Evolutionary conservation across 108 stramenopile species (phyloP).

Genomic region (Schizochytrium sp.): DNA sequence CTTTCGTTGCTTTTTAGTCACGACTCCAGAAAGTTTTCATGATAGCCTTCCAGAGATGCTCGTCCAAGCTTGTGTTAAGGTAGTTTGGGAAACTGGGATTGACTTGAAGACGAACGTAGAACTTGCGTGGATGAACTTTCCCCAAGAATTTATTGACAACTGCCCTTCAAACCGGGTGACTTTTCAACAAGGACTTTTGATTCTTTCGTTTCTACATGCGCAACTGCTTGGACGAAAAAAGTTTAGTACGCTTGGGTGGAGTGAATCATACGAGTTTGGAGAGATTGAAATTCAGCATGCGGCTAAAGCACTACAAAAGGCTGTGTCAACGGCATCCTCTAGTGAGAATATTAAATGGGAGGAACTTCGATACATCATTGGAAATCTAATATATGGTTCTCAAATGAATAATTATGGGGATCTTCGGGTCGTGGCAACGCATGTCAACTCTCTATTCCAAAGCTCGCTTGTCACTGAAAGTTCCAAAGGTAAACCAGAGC

Average conservation of each 20-base stretch:
- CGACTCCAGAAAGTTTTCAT: slow-evolving; percentile 79
- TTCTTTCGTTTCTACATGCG: slow-evolving; percentile 87
- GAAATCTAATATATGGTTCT: slow-evolving; percentile 89
- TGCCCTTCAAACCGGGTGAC: slow-evolving; percentile 77
- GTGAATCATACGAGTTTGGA: slow-evolving; percentile 82
- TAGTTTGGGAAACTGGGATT: slow-evolving; percentile 84
- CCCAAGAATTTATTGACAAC: slow-evolving; percentile 70
- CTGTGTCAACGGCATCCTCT: slow-evolving; percentile 71
- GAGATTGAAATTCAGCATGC: slow-evolving; percentile 82
- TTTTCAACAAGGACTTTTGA: slow-evolving; percentile 84
- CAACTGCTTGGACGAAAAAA: slow-evolving; percentile 82
- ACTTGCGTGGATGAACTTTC: slow-evolving; percentile 83
- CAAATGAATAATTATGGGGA: slow-evolving; percentile 88
- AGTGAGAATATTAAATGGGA: slow-evolving; percentile 83
- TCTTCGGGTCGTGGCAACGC: slow-evolving; percentile 81
- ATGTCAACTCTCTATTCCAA: slow-evolving; percentile 75
- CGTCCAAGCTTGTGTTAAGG: slow-evolving; percentile 83
- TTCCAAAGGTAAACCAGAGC: slow-evolving; percentile 68
- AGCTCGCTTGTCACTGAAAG: slow-evolving; percentile 39
- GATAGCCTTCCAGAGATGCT: slow-evolving; percentile 86
- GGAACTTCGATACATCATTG: slow-evolving; percentile 86
- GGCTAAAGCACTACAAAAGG: slow-evolving; percentile 78
- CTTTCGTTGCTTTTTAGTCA: slow-evolving; percentile 85
- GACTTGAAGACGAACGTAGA: slow-evolving; percentile 83
- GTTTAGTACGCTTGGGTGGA: slow-evolving; percentile 87